These are phyloP conservation scores for Salvia hispanica DNA, from an alignment of 257 asterid genomes.

Conservation along the genomic window DNA sequence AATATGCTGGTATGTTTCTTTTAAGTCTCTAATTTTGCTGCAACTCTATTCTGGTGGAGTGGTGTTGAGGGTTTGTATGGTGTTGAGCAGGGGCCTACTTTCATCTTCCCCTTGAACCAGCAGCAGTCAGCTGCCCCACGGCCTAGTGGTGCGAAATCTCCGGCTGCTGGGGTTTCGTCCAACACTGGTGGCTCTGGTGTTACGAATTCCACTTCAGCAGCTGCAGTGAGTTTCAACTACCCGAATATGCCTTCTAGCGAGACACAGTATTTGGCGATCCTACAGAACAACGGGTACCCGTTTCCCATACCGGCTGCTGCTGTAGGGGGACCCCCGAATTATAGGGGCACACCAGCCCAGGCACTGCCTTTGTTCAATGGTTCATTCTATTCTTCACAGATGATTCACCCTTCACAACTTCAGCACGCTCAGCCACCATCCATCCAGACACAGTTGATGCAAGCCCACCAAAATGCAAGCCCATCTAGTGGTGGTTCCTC, in stretches of 20 bases:
- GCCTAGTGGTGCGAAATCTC: conserved; percentile 42
- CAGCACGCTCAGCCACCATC: conserved; percentile 51
- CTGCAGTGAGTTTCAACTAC: conserved; percentile 81
- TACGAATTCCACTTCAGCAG: conserved; percentile 41
- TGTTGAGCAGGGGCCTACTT: conserved; percentile 71
- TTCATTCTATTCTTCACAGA: conserved; percentile 80
- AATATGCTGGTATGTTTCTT: conserved; percentile 61
- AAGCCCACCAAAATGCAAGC: conserved; percentile 52
- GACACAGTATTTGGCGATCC: conserved; percentile 69
- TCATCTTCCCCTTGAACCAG: conserved; percentile 85
- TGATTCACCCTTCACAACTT: conserved; percentile 76
- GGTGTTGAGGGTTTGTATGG: neutral
- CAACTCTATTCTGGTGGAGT: neutral
- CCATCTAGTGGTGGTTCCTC: conserved; percentile 58
- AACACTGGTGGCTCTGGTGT: conserved; percentile 43
- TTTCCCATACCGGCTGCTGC: conserved; percentile 77
- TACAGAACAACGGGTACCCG: conserved; percentile 78
- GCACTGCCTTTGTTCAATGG: conserved; percentile 85
- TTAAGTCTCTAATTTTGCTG: neutral
- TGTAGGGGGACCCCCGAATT: conserved; percentile 73
- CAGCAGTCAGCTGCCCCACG: conserved; percentile 72
- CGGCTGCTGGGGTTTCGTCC: conserved; percentile 36
- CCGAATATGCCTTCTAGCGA: conserved; percentile 73
- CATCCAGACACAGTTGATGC: conserved; percentile 51
- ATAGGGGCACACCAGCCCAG: conserved; percentile 73